These are phyloP conservation scores for Lichina pygmaea DNA, from an alignment of 495 filamentous ascomycete species.

Conservation along the genomic window DNA sequence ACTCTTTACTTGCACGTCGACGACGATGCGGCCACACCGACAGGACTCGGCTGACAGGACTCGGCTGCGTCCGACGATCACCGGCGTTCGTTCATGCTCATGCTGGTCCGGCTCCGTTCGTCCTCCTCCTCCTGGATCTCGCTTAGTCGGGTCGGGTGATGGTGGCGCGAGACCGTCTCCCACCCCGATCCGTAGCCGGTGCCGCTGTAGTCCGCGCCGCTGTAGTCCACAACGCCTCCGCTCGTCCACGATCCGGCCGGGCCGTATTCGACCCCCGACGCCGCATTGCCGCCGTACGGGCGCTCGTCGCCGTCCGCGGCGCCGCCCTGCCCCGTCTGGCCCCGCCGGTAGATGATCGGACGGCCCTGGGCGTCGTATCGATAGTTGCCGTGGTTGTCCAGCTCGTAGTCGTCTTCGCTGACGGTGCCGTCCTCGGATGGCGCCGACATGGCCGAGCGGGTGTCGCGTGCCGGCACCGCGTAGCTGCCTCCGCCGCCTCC, in stretches of 20 bases:
- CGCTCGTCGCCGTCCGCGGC: constrained; percentile 20
- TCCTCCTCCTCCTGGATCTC: constrained; percentile 65
- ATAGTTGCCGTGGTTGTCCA: constrained; percentile 21
- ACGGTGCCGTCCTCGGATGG: constrained; percentile 21
- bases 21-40: too few relatives aligned
- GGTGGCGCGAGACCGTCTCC: constrained; percentile 64
- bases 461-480: constrained; percentile 5
- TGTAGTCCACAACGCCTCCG: background rate
- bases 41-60: too few relatives aligned
- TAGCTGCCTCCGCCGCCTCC: constrained; percentile 1
- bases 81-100: background rate
- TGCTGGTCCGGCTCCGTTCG: constrained; percentile 27
- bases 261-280: constrained; percentile 7
- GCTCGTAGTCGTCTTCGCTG: constrained; percentile 27
- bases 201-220: constrained; percentile 12
- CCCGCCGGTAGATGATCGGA: constrained; percentile 16
- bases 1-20: too few relatives aligned
- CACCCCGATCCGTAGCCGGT: constrained; percentile 37
- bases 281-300: constrained; percentile 5
- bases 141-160: constrained; percentile 81
- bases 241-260: background rate
- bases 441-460: constrained; percentile 10
- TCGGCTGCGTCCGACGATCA: too few relatives aligned
- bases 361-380: constrained; percentile 20
- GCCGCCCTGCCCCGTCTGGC: constrained; percentile 2